Percentiles rank a stretch among this genome's conserved stretches.
These are phyloP conservation scores for Russula virescens DNA, from an alignment of 768 basidiomycete species.

Conservation along the genomic window DNA sequence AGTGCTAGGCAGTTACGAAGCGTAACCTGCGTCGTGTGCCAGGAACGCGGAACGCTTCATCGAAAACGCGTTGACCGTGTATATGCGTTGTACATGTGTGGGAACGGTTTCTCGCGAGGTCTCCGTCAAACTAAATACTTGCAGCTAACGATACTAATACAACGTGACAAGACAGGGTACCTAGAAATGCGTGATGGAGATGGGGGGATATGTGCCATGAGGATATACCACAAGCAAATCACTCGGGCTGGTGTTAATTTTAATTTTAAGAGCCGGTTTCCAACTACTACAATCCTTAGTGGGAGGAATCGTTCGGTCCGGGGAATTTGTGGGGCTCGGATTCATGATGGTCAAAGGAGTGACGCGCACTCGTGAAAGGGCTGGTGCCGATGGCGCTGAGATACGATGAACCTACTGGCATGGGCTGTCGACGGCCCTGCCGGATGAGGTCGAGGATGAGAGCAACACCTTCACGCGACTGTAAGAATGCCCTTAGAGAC, in stretches of 20 bases:
- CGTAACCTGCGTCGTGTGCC: too few species aligned
- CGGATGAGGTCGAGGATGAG: slow-evolving; percentile 74
- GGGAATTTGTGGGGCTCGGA: slow-evolving; percentile 5
- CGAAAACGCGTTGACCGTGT: too few species aligned
- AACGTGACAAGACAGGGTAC: slow-evolving; percentile 8
- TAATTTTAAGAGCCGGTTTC: slow-evolving; percentile 3
- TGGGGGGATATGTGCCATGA: slow-evolving; percentile 12
- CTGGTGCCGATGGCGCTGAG: slow-evolving; percentile 18
- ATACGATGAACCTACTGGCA: slow-evolving; percentile 35
- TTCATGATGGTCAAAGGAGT: neutral
- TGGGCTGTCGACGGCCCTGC: slow-evolving; percentile 61
- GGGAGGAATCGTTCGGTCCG: neutral
- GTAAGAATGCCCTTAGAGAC: slow-evolving; percentile 18
- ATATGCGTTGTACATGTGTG: neutral
- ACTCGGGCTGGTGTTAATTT: slow-evolving; percentile 1
- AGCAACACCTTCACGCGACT: slow-evolving; percentile 87
- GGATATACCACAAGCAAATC: neutral
- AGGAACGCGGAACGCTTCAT: neutral
- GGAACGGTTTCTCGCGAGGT: neutral
- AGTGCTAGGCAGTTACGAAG: too few species aligned
- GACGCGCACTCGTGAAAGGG: slow-evolving; percentile 4
- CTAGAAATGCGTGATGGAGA: slow-evolving; percentile 1
- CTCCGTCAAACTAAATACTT: neutral
- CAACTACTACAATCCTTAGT: neutral
- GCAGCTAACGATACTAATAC: slow-evolving; percentile 18